phyloP scores from a whole-genome alignment of 805 yeast species.

The Starmerella floricola region DNA sequence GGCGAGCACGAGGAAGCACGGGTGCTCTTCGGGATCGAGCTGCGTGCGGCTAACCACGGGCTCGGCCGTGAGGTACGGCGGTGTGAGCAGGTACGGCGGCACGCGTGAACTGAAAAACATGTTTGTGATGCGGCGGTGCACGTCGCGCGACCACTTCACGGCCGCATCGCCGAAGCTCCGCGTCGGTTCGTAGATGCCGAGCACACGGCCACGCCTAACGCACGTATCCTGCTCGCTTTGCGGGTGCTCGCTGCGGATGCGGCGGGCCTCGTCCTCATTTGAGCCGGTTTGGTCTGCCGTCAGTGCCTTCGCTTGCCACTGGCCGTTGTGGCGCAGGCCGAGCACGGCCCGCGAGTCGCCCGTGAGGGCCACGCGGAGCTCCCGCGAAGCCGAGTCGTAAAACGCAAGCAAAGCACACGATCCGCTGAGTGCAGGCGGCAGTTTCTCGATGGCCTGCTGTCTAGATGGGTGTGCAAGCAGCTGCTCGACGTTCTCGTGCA shows the following conservation, averaged over 20 bases:
- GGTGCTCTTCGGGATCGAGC: constrained; percentile 47
- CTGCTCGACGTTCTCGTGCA: constrained; percentile 56
- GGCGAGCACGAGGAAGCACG: constrained; percentile 82
- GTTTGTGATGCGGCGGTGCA: constrained; percentile 61
- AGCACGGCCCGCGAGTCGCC: constrained; percentile 92
- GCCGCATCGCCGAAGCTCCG: constrained; percentile 97
- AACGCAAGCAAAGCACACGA: constrained; percentile 84
- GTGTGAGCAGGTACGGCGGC: constrained; percentile 64
- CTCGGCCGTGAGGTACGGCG: constrained; percentile 95
- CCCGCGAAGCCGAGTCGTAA: constrained; percentile 62
- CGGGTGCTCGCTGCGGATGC: constrained; percentile 81
- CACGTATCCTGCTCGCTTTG: constrained; percentile 51
- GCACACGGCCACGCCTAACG: constrained; percentile 70
- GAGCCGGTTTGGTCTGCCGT: constrained; percentile 92
- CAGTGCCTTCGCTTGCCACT: constrained; percentile 80
- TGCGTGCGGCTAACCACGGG: constrained; percentile 81
- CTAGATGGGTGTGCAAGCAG: constrained; percentile 56
- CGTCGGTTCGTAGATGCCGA: constrained; percentile 89
- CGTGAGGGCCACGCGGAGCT: constrained; percentile 80
- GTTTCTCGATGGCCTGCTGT: constrained; percentile 51
- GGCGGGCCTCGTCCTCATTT: constrained; percentile 71
- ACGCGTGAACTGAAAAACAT: constrained; percentile 66
- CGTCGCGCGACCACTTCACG: constrained; percentile 65
- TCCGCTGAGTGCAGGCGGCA: constrained; percentile 91
- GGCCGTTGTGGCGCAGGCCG: constrained; percentile 47